Percentiles rank a stretch among this genome's conserved stretches.
These are phyloP conservation scores for Ascoidea rubescens DNA, from an alignment of 805 yeast genomes.

Conservation along the genomic window DNA sequence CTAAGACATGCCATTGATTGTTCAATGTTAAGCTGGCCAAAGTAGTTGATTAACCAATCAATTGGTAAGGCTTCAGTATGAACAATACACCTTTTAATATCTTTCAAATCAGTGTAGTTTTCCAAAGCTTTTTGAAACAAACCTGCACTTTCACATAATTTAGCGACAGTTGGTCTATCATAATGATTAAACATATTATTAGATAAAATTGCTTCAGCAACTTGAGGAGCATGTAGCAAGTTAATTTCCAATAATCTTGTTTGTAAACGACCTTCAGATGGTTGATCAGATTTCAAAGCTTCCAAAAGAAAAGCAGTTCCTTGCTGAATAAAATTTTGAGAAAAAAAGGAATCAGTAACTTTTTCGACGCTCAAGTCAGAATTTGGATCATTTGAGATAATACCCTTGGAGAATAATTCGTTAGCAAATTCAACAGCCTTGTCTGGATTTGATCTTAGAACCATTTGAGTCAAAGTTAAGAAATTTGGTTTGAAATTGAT, in stretches of 20 bases:
- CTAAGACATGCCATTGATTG: conserved; percentile 80
- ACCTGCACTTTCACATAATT: conserved; percentile 92
- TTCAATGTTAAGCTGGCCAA: conserved; percentile 89
- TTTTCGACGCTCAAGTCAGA: conserved; percentile 64
- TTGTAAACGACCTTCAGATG: conserved; percentile 92
- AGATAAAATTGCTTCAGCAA: conserved; percentile 96
- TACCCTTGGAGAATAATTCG: conserved; percentile 53
- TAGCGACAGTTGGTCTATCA: conserved; percentile 87
- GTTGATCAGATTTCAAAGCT: conserved; percentile 86
- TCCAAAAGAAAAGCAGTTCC: conserved; percentile 95
- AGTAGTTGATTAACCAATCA: conserved; percentile 88
- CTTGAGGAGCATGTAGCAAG: conserved; percentile 94
- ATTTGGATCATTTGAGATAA: conserved; percentile 24
- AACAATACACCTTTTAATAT: conserved; percentile 87
- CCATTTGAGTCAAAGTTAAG: conserved; percentile 76
- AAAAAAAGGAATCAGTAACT: conserved; percentile 84
- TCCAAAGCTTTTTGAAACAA: conserved; percentile 91
- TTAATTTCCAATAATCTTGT: conserved; percentile 89
- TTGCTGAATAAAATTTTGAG: conserved; percentile 90
- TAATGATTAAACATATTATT: conserved; percentile 92
- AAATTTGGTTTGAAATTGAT: conserved; percentile 83
- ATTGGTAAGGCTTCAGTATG: conserved; percentile 75
- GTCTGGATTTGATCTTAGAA: conserved; percentile 90
- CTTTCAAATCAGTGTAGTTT: conserved; percentile 87
- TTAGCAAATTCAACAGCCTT: conserved; percentile 96